Evolutionary conservation across 306 rosid genomes (phyloP), one percentile per base, ranked within the genome.

Genomic region (Adenanthera pavonina): DNA sequence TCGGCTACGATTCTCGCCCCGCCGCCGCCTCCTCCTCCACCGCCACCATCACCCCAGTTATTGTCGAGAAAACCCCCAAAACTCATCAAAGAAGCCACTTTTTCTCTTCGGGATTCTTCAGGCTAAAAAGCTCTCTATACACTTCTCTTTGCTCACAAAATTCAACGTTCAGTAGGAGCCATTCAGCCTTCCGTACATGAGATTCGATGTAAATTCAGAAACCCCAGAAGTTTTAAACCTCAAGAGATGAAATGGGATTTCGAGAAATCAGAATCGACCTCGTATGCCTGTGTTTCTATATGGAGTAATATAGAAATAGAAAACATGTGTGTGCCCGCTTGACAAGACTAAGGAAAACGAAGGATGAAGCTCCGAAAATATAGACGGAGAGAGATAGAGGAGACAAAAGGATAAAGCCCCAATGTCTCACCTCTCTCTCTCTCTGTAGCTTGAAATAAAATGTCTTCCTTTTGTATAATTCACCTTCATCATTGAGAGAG

Each of bases 41-140:
- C 72, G 61, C 87, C 93, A 34, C 94, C 92, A 44, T 91, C 79
- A 4, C 91, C 91, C 48, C 90, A 77, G 86, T 92, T 91, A 74
- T 85, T 89, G 70, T 95, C 97, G 5, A 88, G 87, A 79, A 96
- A 89, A 47, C 94, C 97, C 88, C 97, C 94, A 89, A 92, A 96
- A 92, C 99, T 96, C 99, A 93, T 96, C 88, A 92, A 92, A 85
- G 86, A 88, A 74, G 76, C 70, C 61, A 72, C 81, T 69, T 81
- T 69, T 34, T 59, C 68, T 19, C 62, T 41, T 41, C 8, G 46
- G 5, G 46, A 41, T 41, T 41, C 46, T 41, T 6, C 46, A 41
- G 46, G 46, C 46, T 0, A 41, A 41, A 41, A 41, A 3, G 46
- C 13, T 17, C 43, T 38, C 60, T 33, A 60, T 56, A 7, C 76